phyloP scores from a whole-genome alignment of 495 filamentous ascomycete genomes.

The Penicillium subrubescens region DNA sequence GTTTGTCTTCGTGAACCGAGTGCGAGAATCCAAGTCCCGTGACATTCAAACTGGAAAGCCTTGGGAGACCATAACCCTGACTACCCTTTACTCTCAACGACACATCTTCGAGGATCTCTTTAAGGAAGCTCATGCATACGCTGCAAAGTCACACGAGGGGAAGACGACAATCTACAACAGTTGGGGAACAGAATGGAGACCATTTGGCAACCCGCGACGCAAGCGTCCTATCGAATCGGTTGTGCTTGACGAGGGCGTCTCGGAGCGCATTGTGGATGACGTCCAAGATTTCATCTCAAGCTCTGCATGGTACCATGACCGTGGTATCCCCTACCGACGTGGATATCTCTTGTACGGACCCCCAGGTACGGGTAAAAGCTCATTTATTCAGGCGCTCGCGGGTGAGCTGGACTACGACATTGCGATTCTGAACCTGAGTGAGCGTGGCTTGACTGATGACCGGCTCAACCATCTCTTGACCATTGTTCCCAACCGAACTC shows the following conservation, averaged over 20 bases:
- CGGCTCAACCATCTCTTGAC: slow-evolving; percentile 84
- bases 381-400: slow-evolving; percentile 93
- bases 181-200: slow-evolving; percentile 76
- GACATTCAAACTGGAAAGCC: slow-evolving; percentile 78
- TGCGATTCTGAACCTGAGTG: slow-evolving; percentile 89
- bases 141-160: slow-evolving; percentile 77
- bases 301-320: slow-evolving; percentile 87
- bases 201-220: slow-evolving; percentile 82
- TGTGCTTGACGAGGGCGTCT: slow-evolving; percentile 81
- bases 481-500: slow-evolving; percentile 81
- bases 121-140: slow-evolving; percentile 77
- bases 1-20: slow-evolving; percentile 81
- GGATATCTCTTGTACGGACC: slow-evolving; percentile 94
- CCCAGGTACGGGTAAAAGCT: slow-evolving; percentile 93
- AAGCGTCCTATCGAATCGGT: slow-evolving; percentile 90
- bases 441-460: slow-evolving; percentile 92
- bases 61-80: slow-evolving; percentile 92
- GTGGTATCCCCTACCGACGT: slow-evolving; percentile 91
- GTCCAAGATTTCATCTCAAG: slow-evolving; percentile 79
- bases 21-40: slow-evolving; percentile 74
- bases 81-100: slow-evolving; percentile 84
- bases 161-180: slow-evolving; percentile 92
- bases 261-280: slow-evolving; percentile 82
- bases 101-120: slow-evolving; percentile 87
- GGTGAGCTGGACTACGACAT: slow-evolving; percentile 93